phyloP scores from a whole-genome alignment of 345 rosid genomes.

The Gossypium herbaceum region DNA sequence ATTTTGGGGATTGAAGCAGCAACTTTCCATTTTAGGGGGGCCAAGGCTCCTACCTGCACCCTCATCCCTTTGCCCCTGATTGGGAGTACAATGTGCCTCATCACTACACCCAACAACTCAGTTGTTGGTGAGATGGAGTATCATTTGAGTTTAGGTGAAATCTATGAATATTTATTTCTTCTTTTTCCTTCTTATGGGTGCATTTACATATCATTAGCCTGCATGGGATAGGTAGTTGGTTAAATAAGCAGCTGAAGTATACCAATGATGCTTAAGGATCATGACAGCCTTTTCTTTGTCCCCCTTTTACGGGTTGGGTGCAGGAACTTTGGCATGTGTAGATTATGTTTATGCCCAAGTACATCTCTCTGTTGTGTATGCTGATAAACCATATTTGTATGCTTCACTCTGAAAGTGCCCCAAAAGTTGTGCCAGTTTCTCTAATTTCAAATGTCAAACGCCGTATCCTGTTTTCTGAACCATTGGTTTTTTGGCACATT shows the following conservation, averaged over 20 bases:
- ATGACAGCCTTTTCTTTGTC: not conserved
- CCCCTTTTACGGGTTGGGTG: not conserved
- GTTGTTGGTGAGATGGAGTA: not conserved
- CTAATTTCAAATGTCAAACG: not conserved
- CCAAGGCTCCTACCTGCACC: too few species aligned
- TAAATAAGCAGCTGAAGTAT: not conserved
- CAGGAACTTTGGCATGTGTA: not conserved
- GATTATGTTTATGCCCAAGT: not conserved
- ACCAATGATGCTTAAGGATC: slow-evolving; percentile 1
- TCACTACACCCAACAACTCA: too few species aligned
- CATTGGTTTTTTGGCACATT: not conserved
- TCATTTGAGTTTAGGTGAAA: not conserved
- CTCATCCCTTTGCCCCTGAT: too few species aligned
- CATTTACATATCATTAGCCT: not conserved
- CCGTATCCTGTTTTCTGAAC: not conserved
- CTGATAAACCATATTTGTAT: not conserved
- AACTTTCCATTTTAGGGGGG: too few species aligned
- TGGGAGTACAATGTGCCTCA: too few species aligned
- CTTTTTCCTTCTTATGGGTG: not conserved
- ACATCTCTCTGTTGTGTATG: not conserved
- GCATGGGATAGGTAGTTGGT: not conserved
- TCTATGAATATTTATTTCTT: not conserved
- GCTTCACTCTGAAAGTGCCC: not conserved
- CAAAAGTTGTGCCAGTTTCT: not conserved
- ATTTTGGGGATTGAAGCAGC: too few species aligned